Conservation (phyloP, 1,284 basidiomycete species). For the Leccinum laetum region DNA sequence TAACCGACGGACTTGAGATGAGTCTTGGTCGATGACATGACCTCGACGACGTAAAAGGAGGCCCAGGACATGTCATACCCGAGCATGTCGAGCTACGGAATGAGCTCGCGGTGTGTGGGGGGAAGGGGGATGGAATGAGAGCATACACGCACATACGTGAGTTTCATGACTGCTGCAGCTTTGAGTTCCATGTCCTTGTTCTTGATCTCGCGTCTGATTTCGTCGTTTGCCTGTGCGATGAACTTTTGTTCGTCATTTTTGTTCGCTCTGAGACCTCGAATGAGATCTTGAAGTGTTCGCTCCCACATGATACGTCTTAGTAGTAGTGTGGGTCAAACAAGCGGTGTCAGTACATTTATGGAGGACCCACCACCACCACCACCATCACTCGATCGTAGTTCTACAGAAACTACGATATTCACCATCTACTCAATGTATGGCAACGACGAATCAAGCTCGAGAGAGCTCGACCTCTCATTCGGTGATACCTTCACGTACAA, state of each 20-base stretch:
- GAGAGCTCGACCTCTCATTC: slow-evolving; percentile 35
- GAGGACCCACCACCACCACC: slow-evolving; percentile 29
- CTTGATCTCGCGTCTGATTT: slow-evolving; percentile 91
- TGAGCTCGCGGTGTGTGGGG: slow-evolving; percentile 6
- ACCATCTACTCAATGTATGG: slow-evolving; percentile 83
- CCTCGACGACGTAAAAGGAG: slow-evolving; percentile 95
- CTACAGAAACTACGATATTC: slow-evolving; percentile 65
- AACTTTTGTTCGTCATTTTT: slow-evolving; percentile 84
- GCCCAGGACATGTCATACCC: slow-evolving; percentile 91
- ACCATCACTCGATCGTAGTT: slow-evolving; percentile 35
- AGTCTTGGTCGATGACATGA: slow-evolving; percentile 92
- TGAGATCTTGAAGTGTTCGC: slow-evolving; percentile 89
- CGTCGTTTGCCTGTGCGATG: slow-evolving; percentile 78
- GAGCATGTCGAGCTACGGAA: slow-evolving; percentile 83
- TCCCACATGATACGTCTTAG: slow-evolving; percentile 73
- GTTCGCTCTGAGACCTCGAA: slow-evolving; percentile 86
- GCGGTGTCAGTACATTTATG: slow-evolving; percentile 33
- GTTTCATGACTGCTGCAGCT: slow-evolving; percentile 92
- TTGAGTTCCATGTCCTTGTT: slow-evolving; percentile 97
- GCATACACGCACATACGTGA: slow-evolving; percentile 83
- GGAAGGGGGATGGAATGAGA: background rate
- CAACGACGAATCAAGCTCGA: slow-evolving; percentile 35
- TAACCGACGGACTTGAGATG: slow-evolving; percentile 97
- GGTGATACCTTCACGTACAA: slow-evolving; percentile 33
- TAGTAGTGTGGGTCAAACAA: background rate